Percentiles rank a stretch among this genome's conserved stretches.
Conservation (phyloP, 495 filamentous ascomycete species). For the Astrocystis sublimbata region DNA sequence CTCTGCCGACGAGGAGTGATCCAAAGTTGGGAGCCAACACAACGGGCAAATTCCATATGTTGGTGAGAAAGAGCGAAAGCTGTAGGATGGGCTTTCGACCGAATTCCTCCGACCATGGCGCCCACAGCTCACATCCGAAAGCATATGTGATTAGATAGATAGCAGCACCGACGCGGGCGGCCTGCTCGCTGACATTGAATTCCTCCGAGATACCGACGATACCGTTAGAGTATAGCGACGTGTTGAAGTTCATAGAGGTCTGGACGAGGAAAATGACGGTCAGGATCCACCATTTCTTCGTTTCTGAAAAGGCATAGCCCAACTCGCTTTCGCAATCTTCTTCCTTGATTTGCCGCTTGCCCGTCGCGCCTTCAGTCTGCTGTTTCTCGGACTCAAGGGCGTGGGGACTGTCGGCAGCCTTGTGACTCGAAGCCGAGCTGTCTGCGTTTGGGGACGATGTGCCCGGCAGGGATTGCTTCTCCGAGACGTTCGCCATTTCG, state of each 20-base stretch:
- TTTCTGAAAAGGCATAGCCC: constrained; percentile 61
- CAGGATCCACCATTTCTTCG: constrained; percentile 77
- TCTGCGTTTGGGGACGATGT: neutral
- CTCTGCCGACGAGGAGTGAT: constrained; percentile 65
- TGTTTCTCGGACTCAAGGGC: too few relatives aligned
- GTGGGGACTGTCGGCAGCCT: neutral
- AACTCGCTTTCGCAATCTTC: constrained; percentile 66
- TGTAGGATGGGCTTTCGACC: constrained; percentile 75
- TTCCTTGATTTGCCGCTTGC: constrained; percentile 61
- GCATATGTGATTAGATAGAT: constrained; percentile 74
- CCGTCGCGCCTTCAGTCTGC: constrained; percentile 19
- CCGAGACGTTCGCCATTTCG: neutral
- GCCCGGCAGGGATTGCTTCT: constrained; percentile 2
- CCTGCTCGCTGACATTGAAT: constrained; percentile 65
- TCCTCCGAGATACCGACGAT: constrained; percentile 59
- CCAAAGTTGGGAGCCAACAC: constrained; percentile 70
- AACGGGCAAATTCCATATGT: constrained; percentile 74
- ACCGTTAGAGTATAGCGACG: constrained; percentile 69
- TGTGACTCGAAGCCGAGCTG: constrained; percentile 1
- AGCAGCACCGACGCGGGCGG: constrained; percentile 65
- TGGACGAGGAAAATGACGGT: constrained; percentile 74
- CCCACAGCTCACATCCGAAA: constrained; percentile 82
- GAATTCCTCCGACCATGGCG: constrained; percentile 78
- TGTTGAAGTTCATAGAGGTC: constrained; percentile 86
- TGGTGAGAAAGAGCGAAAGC: constrained; percentile 68